Percentiles rank a stretch among this genome's conserved stretches.
Conservation (phyloP, 139 green algal species). For the Chlorella sp. region DNA sequence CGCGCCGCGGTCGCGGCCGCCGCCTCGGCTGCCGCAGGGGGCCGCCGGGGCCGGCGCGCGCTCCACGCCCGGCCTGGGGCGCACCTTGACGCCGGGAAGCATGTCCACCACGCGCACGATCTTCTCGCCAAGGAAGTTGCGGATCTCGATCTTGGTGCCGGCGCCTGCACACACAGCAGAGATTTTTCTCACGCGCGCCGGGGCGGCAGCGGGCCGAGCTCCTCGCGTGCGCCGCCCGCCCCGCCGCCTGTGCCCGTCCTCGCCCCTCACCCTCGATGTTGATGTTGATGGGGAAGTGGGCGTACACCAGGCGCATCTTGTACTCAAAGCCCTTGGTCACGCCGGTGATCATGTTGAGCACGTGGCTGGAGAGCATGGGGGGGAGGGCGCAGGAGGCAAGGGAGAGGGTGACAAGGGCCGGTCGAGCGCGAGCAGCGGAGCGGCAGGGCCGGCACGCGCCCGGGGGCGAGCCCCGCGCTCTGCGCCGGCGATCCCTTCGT, state of each 20-base stretch:
- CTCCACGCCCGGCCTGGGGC: background rate
- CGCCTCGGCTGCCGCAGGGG: no score
- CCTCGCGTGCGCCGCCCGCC: background rate
- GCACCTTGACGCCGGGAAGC: conserved; percentile 82
- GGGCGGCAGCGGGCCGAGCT: background rate
- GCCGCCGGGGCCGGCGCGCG: no score
- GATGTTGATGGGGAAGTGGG: conserved; percentile 99
- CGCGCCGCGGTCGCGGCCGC: no score
- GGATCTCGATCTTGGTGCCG: conserved; percentile 85
- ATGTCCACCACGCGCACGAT: conserved; percentile 92
- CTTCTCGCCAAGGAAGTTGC: conserved; percentile 99
- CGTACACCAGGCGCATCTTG: conserved; percentile 99
- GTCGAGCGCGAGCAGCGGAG: no score
- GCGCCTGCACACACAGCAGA: background rate
- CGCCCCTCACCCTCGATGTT: conserved; percentile 85
- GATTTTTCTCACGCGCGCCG: no score
- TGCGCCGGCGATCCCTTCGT: no score
- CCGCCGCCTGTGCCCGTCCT: conserved; percentile 9
- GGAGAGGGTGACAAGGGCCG: no score
- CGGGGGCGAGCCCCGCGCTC: no score
- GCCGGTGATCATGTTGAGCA: conserved; percentile 73
- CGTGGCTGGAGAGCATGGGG: background rate
- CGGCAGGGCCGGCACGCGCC: no score
- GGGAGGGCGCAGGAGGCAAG: background rate
- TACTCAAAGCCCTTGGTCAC: conserved; percentile 93